phyloP scores from a whole-genome alignment of 148 eudicot genomes.

The Camellia sinensis region DNA sequence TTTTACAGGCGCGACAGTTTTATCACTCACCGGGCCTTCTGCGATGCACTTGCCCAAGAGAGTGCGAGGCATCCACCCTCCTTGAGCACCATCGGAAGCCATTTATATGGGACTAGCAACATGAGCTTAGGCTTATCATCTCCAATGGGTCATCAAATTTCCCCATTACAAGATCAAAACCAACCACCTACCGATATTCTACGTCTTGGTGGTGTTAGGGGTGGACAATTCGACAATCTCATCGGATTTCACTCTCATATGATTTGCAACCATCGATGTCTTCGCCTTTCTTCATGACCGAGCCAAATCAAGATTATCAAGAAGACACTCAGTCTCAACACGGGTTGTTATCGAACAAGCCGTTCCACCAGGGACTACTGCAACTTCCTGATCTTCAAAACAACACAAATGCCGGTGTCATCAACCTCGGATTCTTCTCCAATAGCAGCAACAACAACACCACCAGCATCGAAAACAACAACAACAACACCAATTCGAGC shows the following conservation, averaged over 20 bases:
- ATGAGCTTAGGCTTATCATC: constrained; percentile 30
- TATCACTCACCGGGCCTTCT: constrained; percentile 72
- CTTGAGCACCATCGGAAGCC: constrained; percentile 37
- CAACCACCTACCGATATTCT: constrained; percentile 7
- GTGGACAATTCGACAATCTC: constrained; percentile 4
- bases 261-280: constrained; percentile 14
- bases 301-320: constrained; percentile 24
- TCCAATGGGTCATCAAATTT: constrained; percentile 15
- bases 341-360: constrained; percentile 16
- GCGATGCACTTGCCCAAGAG: constrained; percentile 74
- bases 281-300: constrained; percentile 16
- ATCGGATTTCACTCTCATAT: no score
- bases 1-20: constrained; percentile 69
- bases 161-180: constrained; percentile 19
- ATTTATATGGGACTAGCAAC: constrained; percentile 25
- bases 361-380: constrained; percentile 33
- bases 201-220: constrained; percentile 9
- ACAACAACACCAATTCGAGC: neutral
- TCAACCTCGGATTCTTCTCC: constrained; percentile 14
- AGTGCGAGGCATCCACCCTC: constrained; percentile 54
- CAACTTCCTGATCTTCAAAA: constrained; percentile 26
- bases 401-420: constrained; percentile 7
- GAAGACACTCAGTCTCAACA: constrained; percentile 15
- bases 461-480: neutral
- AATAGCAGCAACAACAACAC: constrained; percentile 3